Evolutionary conservation across 805 yeast species (phyloP), one percentile per base, ranked within the genome.

Genomic region (Kodamaea kakaduensis): DNA sequence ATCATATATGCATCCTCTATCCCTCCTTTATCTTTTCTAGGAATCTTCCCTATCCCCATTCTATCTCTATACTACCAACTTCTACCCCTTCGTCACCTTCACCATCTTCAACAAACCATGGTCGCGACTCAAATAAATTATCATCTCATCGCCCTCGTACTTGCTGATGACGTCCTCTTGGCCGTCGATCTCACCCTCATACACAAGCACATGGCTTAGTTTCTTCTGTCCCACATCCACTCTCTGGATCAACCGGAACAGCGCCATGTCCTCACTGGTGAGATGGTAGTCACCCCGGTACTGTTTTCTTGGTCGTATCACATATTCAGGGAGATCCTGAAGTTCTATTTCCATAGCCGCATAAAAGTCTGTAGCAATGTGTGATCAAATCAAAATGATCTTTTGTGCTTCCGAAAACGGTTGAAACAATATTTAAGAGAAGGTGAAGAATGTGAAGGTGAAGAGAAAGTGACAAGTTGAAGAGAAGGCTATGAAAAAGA

Each of bases 321-420:
- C 32, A 5, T 34, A 18, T 9, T 27, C 32, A 10, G 37, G 26
- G 13, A 34, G 37, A 15, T 34, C 37, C 22, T 34, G 29, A n/a
- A 34, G 37, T 20, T 34, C 37, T 3, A 34, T 34, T 14, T 34
- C 37, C 32, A 34, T 34, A 3, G 37, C n/a, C n/a, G n/a, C n/a
- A n/a, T n/a, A n/a, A n/a, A n/a, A n/a, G n/a, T n/a, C n/a, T n/a
- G n/a, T 16, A 8, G 17, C 7, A n/a, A n/a, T n/a, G n/a, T 8
- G 7, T 23, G 14, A 23, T n/a, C 25, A n/a, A 14, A 10, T 23
- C n/a, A 23, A 9, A 20, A 20, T 9, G 9, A 20, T 7, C 22
- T 20, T 20, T 23, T 14, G 25, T 23, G 5, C 6, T 23, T 23
- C 14, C n/a, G n/a, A n/a, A n/a, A n/a, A n/a, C n/a, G n/a, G n/a